Evolutionary conservation across 75 land plant genomes (phyloP), one percentile per base, ranked within the genome.

Genomic region (Pinus tabuliformis): DNA sequence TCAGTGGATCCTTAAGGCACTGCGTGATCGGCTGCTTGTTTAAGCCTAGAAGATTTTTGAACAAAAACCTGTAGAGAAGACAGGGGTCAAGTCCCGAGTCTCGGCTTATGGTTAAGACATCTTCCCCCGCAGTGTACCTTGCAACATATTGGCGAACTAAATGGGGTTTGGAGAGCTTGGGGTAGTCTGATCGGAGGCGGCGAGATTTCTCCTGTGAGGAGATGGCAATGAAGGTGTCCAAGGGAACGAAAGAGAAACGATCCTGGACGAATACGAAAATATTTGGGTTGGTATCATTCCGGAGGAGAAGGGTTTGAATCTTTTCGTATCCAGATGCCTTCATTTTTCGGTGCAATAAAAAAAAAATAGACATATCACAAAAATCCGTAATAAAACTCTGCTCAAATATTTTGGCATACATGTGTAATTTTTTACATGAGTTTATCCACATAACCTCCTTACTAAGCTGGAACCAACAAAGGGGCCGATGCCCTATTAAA

Each of bases 21-120:
- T 57, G 63, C 17, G 74, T 77, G 59, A 84, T 75, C 73, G 81
- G 86, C 62, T 81, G 76, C 58, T 84, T 84, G 15, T 61, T 74
- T 57, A 78, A 62, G 11, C 83, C 80, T 13, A 82, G 58, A 60
- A 84, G 79, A 65, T 77, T 66, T 74, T 84, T 80, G 61, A 84
- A 49, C 71, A 84, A 49, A 49, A 81, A 58, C 37, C 83, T 79
- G 39, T 56, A 57, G 20, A 84, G 42, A 39, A 82, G 30, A 58
- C 86, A 84, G 26, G 86, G 86, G 15, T 75, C 76, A 7, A 84
- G 59, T 9, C 75, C 84, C 36, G 62, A 81, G 6, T 15, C 62
- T n/a, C 22, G 36, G 63, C 86, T 84, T 33, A 84, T 78, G 26
- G 28, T 60, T 74, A 84, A n/a, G 52, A 81, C 58, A 45, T 84